Percentiles rank a stretch among this genome's conserved stretches.
These are phyloP conservation scores for Eucalyptus grandis DNA, from an alignment of 345 rosid species.

Conservation along the genomic window DNA sequence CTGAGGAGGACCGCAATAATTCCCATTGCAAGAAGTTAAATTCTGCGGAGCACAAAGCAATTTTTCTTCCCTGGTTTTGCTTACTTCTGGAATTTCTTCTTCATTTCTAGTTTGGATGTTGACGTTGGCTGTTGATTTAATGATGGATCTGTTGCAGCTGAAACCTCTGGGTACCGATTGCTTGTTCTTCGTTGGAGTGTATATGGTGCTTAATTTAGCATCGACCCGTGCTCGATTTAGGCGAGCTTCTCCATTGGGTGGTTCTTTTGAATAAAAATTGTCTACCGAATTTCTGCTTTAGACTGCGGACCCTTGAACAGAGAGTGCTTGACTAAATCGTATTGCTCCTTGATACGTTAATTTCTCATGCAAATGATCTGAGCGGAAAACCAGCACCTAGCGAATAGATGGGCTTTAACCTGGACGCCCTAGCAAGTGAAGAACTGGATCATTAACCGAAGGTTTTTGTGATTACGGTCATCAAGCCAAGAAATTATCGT, in stretches of 20 bases:
- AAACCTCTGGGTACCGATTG: not conserved
- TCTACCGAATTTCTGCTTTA: not conserved
- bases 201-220: not conserved
- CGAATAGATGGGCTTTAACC: not conserved
- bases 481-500: not conserved
- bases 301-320: not conserved
- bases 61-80: not conserved
- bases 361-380: not conserved
- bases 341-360: not conserved
- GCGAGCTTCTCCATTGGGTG: not conserved
- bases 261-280: not conserved
- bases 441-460: not conserved
- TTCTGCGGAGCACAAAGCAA: not conserved
- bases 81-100: not conserved
- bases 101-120: not conserved
- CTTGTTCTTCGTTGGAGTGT: not conserved
- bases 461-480: not conserved
- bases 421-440: not conserved
- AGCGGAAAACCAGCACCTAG: not conserved
- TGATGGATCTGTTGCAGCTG: not conserved
- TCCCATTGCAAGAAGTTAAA: not conserved
- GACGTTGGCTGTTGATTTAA: not conserved
- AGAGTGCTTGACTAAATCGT: not conserved
- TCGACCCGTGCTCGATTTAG: not conserved
- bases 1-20: not conserved